phyloP scores from a whole-genome alignment of 331 rosid species.

The Prunus yedoensis region DNA sequence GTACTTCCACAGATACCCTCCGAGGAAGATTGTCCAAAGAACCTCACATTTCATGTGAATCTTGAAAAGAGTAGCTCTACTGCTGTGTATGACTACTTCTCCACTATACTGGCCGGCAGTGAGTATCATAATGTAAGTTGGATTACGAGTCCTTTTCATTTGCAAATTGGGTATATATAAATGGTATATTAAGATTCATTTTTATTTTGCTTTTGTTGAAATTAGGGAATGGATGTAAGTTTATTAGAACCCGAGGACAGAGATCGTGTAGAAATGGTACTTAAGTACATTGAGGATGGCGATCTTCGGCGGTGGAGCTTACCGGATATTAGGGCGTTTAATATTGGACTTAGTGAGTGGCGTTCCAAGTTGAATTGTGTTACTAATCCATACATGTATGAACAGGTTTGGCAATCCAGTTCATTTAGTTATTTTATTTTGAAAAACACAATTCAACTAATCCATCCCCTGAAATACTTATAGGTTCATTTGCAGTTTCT shows the following conservation, averaged over 20 bases:
- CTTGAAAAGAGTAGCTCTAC: constrained; percentile 70
- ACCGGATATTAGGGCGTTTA: constrained; percentile 52
- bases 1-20: constrained; percentile 43
- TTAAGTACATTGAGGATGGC: constrained; percentile 65
- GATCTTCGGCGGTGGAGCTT: constrained; percentile 71
- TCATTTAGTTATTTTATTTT: not conserved
- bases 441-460: no score
- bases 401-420: constrained; percentile 57
- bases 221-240: constrained; percentile 44
- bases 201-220: not conserved
- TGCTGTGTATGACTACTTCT: constrained; percentile 77
- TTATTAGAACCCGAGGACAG: constrained; percentile 52
- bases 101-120: constrained; percentile 35
- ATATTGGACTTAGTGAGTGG: constrained; percentile 69
- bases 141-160: not conserved
- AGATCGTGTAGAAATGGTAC: constrained; percentile 52
- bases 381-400: constrained; percentile 71
- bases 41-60: constrained; percentile 49
- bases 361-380: constrained; percentile 64
- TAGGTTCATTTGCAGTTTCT: not conserved
- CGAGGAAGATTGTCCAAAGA: constrained; percentile 39
- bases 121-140: constrained; percentile 46
- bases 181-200: constrained; percentile 4
- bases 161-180: constrained; percentile 1
- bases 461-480: not conserved